These are phyloP conservation scores for Strobilomyces dryophilus DNA, from an alignment of 768 basidiomycete species.

Conservation along the genomic window DNA sequence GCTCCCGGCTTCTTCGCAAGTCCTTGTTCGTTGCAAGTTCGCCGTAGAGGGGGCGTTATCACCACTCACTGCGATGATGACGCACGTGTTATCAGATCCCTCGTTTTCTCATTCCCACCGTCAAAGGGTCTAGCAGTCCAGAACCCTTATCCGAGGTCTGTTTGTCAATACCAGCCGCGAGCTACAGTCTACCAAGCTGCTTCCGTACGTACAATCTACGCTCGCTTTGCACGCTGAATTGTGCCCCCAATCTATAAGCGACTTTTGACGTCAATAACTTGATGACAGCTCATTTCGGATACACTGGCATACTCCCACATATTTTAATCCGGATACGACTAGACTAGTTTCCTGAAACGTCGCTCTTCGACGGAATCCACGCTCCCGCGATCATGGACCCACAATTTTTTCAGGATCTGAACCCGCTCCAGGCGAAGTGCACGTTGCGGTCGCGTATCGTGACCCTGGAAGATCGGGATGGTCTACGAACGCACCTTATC, in stretches of 20 bases:
- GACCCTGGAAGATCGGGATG: conserved; percentile 43
- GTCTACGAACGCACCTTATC: conserved; percentile 40
- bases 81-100: neutral
- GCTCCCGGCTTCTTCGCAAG: neutral
- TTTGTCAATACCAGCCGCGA: neutral
- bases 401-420: conserved; percentile 2
- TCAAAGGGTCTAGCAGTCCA: conserved; percentile 1
- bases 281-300: neutral
- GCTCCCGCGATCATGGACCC: conserved; percentile 12
- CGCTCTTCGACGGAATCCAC: neutral
- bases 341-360: too few relatives aligned
- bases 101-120: conserved; percentile 1
- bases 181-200: neutral
- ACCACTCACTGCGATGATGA: neutral
- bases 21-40: neutral
- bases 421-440: conserved; percentile 29
- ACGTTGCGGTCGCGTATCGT: conserved; percentile 35
- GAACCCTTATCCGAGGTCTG: conserved; percentile 4
- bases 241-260: neutral
- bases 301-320: neutral
- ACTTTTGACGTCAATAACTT: neutral
- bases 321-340: too few relatives aligned
- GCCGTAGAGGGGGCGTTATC: neutral
- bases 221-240: neutral
- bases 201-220: conserved; percentile 11